Evolutionary conservation across 257 asterid species (phyloP).

Genomic region (Capsicum pubescens): DNA sequence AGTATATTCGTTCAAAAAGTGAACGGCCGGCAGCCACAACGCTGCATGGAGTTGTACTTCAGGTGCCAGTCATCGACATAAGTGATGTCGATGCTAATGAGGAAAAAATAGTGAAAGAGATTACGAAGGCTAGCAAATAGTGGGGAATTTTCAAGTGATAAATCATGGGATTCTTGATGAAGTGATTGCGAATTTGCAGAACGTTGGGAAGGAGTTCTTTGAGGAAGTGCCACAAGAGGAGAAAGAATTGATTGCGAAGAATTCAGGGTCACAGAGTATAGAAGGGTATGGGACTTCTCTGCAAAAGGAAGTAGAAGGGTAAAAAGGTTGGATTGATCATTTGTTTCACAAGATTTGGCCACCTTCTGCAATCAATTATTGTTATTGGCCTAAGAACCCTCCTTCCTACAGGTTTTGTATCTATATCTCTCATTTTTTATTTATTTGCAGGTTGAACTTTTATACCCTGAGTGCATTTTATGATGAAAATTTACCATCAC

Average conservation of each 20-base stretch:
- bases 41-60: conserved; percentile 35
- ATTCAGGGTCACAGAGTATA: conserved; percentile 44
- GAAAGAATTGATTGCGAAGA: conserved; percentile 50
- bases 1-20: conserved; percentile 39
- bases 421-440: background rate
- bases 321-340: conserved; percentile 93
- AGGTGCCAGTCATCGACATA: conserved; percentile 47
- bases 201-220: conserved; percentile 45
- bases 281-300: conserved; percentile 74
- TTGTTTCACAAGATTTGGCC: conserved; percentile 81
- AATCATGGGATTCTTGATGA: conserved; percentile 49
- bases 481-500: too few relatives aligned
- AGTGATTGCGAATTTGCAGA: conserved; percentile 34
- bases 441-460: too few relatives aligned
- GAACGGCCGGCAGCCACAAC: conserved; percentile 47
- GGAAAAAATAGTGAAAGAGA: conserved; percentile 18
- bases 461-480: too few relatives aligned
- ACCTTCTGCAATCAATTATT: conserved; percentile 54
- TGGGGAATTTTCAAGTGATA: conserved; percentile 50
- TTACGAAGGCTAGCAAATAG: conserved; percentile 38
- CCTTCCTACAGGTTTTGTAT: conserved; percentile 59
- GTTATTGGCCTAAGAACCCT: conserved; percentile 76
- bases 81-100: background rate
- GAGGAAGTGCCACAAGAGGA: conserved; percentile 43
- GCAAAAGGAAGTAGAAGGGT: conserved; percentile 62